A percentile compares a stretch with the other conserved stretches of the same genome.
These are phyloP conservation scores for Lichenothelia convexa DNA, from an alignment of 495 filamentous ascomycete genomes.

Conservation along the genomic window DNA sequence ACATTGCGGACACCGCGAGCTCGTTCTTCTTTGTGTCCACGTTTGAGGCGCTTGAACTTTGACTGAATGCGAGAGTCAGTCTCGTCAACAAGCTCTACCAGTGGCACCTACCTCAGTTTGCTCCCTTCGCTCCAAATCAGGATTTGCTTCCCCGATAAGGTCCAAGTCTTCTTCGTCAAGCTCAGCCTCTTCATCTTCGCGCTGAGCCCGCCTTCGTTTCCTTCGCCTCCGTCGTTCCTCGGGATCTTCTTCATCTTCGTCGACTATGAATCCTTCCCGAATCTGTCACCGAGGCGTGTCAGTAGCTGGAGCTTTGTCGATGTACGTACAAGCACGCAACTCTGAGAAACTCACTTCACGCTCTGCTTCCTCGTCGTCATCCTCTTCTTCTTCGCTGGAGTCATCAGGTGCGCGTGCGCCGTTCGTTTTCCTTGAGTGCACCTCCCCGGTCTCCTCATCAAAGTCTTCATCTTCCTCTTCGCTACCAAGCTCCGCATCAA, in stretches of 20 bases:
- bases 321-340: too few relatives aligned
- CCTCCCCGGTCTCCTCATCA: constrained; percentile 61
- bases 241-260: constrained; percentile 67
- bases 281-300: constrained; percentile 33
- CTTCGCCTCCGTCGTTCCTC: constrained; percentile 44
- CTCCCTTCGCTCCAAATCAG: constrained; percentile 33
- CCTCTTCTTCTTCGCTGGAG: constrained; percentile 90
- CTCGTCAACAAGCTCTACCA: neutral
- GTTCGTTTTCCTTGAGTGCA: constrained; percentile 25
- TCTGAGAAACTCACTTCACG: too few relatives aligned
- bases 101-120: neutral
- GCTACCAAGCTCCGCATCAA: constrained; percentile 67
- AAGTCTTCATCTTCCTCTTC: constrained; percentile 87
- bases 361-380: constrained; percentile 79
- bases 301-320: too few relatives aligned
- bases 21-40: constrained; percentile 64
- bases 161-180: constrained; percentile 95
- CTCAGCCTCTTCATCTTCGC: constrained; percentile 70
- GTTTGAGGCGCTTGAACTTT: constrained; percentile 90
- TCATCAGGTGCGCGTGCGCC: constrained; percentile 41
- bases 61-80: constrained; percentile 40
- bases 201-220: constrained; percentile 51
- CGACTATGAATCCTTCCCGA: constrained; percentile 88
- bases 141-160: constrained; percentile 65
- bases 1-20: constrained; percentile 55